Percentiles rank a stretch among this genome's conserved stretches.
Evolutionary conservation across 2,329 filamentous ascomycete species (phyloP).

Genomic region (Blastomyces silverae): DNA sequence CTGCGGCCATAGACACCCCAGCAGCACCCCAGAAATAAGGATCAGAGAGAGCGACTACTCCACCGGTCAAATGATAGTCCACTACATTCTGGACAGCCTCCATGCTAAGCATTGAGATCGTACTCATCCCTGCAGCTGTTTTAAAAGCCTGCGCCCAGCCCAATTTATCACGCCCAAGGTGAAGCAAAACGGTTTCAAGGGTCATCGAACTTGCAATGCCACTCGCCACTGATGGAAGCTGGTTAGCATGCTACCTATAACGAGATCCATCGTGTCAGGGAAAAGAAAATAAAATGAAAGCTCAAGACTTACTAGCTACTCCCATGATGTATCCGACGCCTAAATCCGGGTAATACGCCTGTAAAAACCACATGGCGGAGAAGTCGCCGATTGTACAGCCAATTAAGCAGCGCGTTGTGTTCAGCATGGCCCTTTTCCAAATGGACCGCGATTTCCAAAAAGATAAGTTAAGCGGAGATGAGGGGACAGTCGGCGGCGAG

Average conservation of each 20-base stretch:
- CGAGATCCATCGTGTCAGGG: neutral
- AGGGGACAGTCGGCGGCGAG: neutral
- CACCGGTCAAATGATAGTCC: conserved; percentile 52
- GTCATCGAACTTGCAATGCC: conserved; percentile 49
- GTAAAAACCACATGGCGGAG: conserved; percentile 50
- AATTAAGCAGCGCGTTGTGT: conserved; percentile 51
- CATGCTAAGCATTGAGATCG: conserved; percentile 56
- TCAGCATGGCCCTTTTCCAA: conserved; percentile 49
- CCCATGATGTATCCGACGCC: conserved; percentile 48
- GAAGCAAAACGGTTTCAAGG: conserved; percentile 49
- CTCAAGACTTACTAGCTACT: conserved; percentile 42
- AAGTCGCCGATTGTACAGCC: conserved; percentile 54
- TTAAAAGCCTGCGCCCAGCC: conserved; percentile 44
- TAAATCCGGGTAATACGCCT: conserved; percentile 43
- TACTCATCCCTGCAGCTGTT: conserved; percentile 53
- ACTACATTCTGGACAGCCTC: conserved; percentile 50
- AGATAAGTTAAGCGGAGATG: conserved; percentile 11
- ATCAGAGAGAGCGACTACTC: conserved; percentile 43
- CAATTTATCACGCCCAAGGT: conserved; percentile 44
- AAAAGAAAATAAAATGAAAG: neutral
- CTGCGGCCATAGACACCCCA: conserved; percentile 20
- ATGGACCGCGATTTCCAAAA: conserved; percentile 36
- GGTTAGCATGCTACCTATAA: conserved; percentile 14
- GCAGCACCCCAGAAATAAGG: conserved; percentile 51
- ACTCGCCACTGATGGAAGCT: conserved; percentile 41